These are phyloP conservation scores for Persicaria maculosa DNA, from an alignment of 148 eudicot genomes.

Conservation along the genomic window DNA sequence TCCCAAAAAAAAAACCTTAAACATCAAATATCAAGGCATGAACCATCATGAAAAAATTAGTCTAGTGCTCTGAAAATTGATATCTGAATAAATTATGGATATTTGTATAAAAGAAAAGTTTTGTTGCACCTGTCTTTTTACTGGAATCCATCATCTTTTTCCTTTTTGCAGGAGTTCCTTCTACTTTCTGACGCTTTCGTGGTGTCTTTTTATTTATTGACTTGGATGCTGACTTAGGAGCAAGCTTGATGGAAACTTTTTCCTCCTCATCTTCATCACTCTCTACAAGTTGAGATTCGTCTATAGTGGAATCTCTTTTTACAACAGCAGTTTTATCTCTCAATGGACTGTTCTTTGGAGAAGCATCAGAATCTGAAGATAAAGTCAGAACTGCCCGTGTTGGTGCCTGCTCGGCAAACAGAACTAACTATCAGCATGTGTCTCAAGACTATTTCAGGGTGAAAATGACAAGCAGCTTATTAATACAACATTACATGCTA, in stretches of 20 bases:
- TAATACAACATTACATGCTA: neutral
- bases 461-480: neutral
- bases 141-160: constrained; percentile 27
- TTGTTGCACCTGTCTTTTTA: constrained; percentile 11
- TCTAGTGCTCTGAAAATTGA: neutral
- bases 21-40: neutral
- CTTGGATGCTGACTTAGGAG: constrained; percentile 18
- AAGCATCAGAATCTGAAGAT: constrained; percentile 60
- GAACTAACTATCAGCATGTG: neutral
- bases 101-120: neutral
- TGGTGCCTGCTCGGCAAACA: constrained; percentile 43
- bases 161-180: constrained; percentile 35
- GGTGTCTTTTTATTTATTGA: constrained; percentile 26
- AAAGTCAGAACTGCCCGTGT: constrained; percentile 34
- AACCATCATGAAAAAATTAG: neutral
- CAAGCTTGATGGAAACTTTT: constrained; percentile 6
- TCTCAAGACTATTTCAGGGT: neutral
- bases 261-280: constrained; percentile 29
- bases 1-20: neutral
- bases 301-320: constrained; percentile 13
- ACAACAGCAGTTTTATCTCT: constrained; percentile 21
- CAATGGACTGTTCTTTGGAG: constrained; percentile 30
- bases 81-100: neutral
- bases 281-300: constrained; percentile 13
- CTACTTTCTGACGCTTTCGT: constrained; percentile 23